phyloP scores from a whole-genome alignment of 1,284 basidiomycete species.

The Austroboletus niveus region DNA sequence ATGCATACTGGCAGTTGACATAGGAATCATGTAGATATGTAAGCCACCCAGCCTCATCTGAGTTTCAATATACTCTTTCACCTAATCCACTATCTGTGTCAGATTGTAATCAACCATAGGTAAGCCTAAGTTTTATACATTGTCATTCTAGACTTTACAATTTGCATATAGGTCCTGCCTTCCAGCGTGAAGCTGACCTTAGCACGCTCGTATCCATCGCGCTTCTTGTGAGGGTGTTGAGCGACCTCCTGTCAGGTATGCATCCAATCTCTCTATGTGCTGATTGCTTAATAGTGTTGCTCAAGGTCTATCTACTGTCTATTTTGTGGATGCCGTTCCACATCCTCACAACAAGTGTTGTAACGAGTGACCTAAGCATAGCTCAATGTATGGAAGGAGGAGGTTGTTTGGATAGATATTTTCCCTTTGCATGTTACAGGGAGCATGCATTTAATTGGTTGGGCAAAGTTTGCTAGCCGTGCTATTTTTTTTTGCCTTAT shows the following conservation, averaged over 20 bases:
- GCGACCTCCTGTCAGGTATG: slow-evolving; percentile 47
- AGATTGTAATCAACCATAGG: too few relatives aligned
- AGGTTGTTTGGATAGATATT: slow-evolving; percentile 21
- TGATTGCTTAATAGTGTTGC: slow-evolving; percentile 9
- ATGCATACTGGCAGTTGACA: too few relatives aligned
- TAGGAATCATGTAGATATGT: too few relatives aligned
- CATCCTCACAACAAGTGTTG: slow-evolving; percentile 68
- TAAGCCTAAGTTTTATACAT: too few relatives aligned
- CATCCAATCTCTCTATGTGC: neutral
- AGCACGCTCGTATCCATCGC: slow-evolving; percentile 67
- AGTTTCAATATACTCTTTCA: neutral
- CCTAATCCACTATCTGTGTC: neutral
- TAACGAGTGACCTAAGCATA: slow-evolving; percentile 68
- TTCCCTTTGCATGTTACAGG: slow-evolving; percentile 10
- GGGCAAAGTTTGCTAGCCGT: slow-evolving; percentile 3
- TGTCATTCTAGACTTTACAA: neutral
- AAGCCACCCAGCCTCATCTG: neutral
- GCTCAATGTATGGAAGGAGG: slow-evolving; percentile 60
- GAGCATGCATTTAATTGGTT: slow-evolving; percentile 10
- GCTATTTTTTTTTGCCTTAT: neutral
- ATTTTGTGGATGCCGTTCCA: slow-evolving; percentile 51
- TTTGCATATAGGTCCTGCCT: slow-evolving; percentile 39
- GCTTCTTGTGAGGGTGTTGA: slow-evolving; percentile 69
- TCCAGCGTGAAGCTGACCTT: slow-evolving; percentile 64
- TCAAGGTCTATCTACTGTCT: slow-evolving; percentile 35